Percentiles rank a stretch among this genome's conserved stretches.
Evolutionary conservation across 768 basidiomycete species (phyloP).

Genomic region (Phaffia australis): DNA sequence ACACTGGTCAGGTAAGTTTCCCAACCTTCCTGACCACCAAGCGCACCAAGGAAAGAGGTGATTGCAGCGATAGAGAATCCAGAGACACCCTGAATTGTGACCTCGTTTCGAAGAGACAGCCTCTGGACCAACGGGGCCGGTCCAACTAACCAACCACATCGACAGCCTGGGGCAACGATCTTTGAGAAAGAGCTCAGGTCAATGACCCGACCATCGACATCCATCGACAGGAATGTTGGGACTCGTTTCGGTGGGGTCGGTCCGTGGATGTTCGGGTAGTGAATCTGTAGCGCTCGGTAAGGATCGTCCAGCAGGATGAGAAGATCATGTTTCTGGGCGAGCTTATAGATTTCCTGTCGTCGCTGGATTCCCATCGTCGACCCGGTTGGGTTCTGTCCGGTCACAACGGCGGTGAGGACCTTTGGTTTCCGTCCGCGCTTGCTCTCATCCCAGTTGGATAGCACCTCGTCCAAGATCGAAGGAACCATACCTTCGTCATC

Average conservation of each 20-base stretch:
- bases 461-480: constrained; percentile 11
- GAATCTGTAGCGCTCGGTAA: constrained; percentile 15
- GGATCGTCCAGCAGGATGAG: constrained; percentile 23
- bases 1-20: constrained; percentile 12
- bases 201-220: constrained; percentile 22
- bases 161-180: constrained; percentile 21
- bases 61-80: constrained; percentile 25
- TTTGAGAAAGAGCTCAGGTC: constrained; percentile 18
- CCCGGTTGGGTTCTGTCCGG: constrained; percentile 21
- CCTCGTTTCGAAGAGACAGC: constrained; percentile 14
- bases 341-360: constrained; percentile 11
- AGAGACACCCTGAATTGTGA: constrained; percentile 21
- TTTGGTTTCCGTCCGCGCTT: constrained; percentile 7
- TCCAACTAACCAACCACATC: constrained; percentile 20
- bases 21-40: constrained; percentile 21
- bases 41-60: constrained; percentile 20
- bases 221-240: constrained; percentile 17
- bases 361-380: constrained; percentile 13
- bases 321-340: constrained; percentile 21
- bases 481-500: constrained; percentile 20
- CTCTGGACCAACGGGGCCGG: constrained; percentile 14
- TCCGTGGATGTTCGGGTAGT: constrained; percentile 8
- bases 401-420: constrained; percentile 13
- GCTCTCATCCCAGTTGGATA: constrained; percentile 12
- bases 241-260: background rate